phyloP scores from a whole-genome alignment of 768 basidiomycete genomes.

The Rhizopogon rudus region DNA sequence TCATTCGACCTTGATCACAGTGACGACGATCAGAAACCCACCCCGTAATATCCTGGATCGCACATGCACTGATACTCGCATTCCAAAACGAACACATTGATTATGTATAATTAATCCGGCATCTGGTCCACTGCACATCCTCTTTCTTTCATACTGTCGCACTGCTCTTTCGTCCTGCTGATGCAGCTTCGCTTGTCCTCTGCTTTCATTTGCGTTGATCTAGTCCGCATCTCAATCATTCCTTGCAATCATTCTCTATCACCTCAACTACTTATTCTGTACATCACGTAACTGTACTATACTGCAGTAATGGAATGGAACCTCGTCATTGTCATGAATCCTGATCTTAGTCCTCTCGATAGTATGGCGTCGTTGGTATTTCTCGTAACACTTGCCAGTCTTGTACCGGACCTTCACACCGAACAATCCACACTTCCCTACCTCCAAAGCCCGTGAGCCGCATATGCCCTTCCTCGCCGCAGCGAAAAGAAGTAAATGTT shows the following conservation, averaged over 20 bases:
- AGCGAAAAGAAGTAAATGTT: slow-evolving; percentile 20
- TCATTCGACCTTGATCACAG: not conserved
- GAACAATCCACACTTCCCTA: slow-evolving; percentile 53
- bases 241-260: not conserved
- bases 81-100: not conserved
- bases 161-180: not conserved
- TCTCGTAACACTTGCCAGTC: slow-evolving; percentile 49
- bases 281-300: not conserved
- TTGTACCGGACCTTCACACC: slow-evolving; percentile 57
- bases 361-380: slow-evolving; percentile 8
- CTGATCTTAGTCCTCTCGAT: not conserved
- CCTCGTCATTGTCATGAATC: not conserved
- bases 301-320: not conserved
- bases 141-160: not conserved
- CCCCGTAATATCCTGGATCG: slow-evolving; percentile 1
- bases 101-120: not conserved
- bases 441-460: slow-evolving; percentile 40
- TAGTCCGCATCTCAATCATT: slow-evolving; percentile 7
- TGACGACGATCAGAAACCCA: slow-evolving; percentile 5
- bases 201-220: slow-evolving; percentile 10
- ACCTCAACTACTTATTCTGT: not conserved
- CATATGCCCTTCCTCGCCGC: slow-evolving; percentile 12
- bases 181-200: not conserved
- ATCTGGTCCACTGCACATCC: not conserved
- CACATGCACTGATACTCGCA: not conserved